phyloP scores from a whole-genome alignment of 352 stramenopile species.

The Globisporangium cylindrosporum region DNA sequence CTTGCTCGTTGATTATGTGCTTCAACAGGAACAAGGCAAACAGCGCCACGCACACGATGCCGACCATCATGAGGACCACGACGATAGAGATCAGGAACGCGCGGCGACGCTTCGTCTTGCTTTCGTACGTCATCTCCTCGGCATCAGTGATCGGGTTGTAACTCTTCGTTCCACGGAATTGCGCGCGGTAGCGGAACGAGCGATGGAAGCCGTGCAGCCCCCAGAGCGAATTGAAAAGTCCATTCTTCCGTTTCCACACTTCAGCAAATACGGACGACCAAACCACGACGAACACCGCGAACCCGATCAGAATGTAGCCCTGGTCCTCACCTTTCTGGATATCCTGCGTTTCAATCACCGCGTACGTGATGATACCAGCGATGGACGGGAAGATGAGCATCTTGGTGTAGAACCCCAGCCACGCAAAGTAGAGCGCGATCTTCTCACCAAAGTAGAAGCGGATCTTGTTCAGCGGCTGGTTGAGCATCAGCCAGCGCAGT shows the following conservation, averaged over 20 bases:
- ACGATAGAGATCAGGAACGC: conserved; percentile 54
- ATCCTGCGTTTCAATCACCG: conserved; percentile 46
- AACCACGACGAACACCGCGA: conserved; percentile 81
- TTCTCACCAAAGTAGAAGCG: conserved; percentile 91
- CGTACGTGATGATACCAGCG: conserved; percentile 75
- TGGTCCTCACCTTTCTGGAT: conserved; percentile 39
- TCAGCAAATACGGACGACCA: conserved; percentile 89
- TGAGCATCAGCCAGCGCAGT: conserved; percentile 66
- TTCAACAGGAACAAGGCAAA: conserved; percentile 75
- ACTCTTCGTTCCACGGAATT: conserved; percentile 80
- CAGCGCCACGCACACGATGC: conserved; percentile 65
- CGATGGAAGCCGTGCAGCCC: conserved; percentile 76
- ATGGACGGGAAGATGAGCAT: conserved; percentile 84
- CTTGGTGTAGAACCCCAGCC: conserved; percentile 92
- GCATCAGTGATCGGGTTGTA: conserved; percentile 64
- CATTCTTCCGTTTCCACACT: conserved; percentile 88
- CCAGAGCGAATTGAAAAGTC: conserved; percentile 81
- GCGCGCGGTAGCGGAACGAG: conserved; percentile 68
- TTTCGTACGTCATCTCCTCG: conserved; percentile 68
- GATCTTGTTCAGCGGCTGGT: conserved; percentile 86
- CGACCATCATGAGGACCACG: conserved; percentile 73
- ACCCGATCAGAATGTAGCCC: conserved; percentile 74
- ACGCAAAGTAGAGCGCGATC: conserved; percentile 91
- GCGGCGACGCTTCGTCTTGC: conserved; percentile 51
- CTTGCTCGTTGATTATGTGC: conserved; percentile 59